These are phyloP conservation scores for Lentinula sp. DNA, from an alignment of 768 basidiomycete species.

Conservation along the genomic window DNA sequence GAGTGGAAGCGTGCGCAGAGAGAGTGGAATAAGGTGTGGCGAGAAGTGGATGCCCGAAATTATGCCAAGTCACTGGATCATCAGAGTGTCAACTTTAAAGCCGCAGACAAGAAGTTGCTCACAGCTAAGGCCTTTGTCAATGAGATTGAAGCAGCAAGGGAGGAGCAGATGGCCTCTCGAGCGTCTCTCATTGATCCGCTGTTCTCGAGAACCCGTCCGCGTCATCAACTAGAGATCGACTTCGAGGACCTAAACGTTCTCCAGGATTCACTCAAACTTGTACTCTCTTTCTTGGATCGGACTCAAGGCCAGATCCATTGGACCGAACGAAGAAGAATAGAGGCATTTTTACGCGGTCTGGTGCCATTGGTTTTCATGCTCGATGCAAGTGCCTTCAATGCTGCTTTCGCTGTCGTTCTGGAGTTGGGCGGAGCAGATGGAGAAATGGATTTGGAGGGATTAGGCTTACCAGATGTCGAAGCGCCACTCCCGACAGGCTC, in stretches of 20 bases:
- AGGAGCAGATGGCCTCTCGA: constrained; percentile 74
- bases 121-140: constrained; percentile 70
- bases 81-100: constrained; percentile 87
- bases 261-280: constrained; percentile 84
- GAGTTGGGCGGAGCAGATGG: constrained; percentile 48
- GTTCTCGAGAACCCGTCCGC: constrained; percentile 55
- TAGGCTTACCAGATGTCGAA: constrained; percentile 28
- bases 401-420: constrained; percentile 55
- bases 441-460: constrained; percentile 20
- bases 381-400: constrained; percentile 64
- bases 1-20: constrained; percentile 97
- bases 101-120: constrained; percentile 80
- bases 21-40: constrained; percentile 99
- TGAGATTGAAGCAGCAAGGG: constrained; percentile 80
- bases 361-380: constrained; percentile 75
- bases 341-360: constrained; percentile 72
- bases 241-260: constrained; percentile 72
- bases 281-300: constrained; percentile 87
- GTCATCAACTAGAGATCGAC: constrained; percentile 77
- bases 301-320: constrained; percentile 68
- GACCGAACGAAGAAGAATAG: constrained; percentile 74
- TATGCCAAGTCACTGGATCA: constrained; percentile 92
- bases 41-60: constrained; percentile 93
- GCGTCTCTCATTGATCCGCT: constrained; percentile 54
- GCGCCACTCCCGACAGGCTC: constrained; percentile 26